Evolutionary conservation across 768 basidiomycete genomes (phyloP).

Genomic region (Cyathus striatus): DNA sequence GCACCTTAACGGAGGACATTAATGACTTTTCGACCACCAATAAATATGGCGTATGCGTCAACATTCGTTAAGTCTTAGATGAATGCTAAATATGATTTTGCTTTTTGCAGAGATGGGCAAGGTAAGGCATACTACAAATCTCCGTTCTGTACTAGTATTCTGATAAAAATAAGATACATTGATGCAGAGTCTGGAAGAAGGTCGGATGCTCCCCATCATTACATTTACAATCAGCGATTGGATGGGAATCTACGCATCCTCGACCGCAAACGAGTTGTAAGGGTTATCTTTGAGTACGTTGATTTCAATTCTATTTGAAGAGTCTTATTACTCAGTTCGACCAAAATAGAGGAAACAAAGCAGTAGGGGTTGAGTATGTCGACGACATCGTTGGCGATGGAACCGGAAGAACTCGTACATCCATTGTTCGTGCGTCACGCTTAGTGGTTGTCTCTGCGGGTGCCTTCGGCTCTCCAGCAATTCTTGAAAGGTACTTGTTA

Average conservation of each 20-base stretch:
- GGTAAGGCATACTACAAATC: constrained; percentile 24
- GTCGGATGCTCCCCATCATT: constrained; percentile 50
- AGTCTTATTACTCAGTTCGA: not conserved
- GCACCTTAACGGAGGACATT: constrained; percentile 36
- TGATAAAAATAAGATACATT: constrained; percentile 40
- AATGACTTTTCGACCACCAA: constrained; percentile 41
- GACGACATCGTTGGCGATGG: constrained; percentile 21
- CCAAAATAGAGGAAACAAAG: constrained; percentile 28
- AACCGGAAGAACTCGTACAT: constrained; percentile 13
- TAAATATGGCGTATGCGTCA: constrained; percentile 40
- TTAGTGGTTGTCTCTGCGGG: constrained; percentile 49
- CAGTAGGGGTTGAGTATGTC: constrained; percentile 50
- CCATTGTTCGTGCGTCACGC: constrained; percentile 28
- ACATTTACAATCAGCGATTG: constrained; percentile 41
- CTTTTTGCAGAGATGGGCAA: constrained; percentile 42
- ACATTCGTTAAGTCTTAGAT: not conserved
- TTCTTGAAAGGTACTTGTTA: constrained; percentile 47
- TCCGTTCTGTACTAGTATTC: not conserved
- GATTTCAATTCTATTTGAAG: not conserved
- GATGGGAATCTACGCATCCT: constrained; percentile 38
- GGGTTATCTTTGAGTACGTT: constrained; percentile 44
- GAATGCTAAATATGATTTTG: not conserved
- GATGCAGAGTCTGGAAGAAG: constrained; percentile 44
- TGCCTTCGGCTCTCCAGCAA: constrained; percentile 50
- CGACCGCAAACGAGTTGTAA: constrained; percentile 35